Percentiles rank a stretch among this genome's conserved stretches.
phyloP scores from a whole-genome alignment of 75 land plant species.

The Adiantum capillusveneris region DNA sequence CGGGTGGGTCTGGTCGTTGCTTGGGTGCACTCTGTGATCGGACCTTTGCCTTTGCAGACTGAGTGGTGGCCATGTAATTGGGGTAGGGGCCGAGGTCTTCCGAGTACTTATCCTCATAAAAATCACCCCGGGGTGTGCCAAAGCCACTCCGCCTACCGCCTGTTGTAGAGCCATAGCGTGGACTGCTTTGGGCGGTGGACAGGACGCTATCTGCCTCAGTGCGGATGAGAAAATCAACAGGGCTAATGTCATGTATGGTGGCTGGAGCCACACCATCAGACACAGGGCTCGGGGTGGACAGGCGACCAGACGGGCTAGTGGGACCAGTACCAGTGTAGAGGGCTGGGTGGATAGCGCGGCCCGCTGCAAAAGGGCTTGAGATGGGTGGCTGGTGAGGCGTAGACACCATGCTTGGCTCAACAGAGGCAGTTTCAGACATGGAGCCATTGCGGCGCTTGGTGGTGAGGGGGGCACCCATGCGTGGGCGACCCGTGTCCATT shows the following conservation, averaged over 20 bases:
- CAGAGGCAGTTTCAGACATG: constrained; percentile 20
- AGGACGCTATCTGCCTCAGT: constrained; percentile 43
- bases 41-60: constrained; percentile 50
- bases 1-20: constrained; percentile 24
- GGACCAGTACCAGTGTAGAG: too few relatives aligned
- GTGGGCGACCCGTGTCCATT: constrained; percentile 51
- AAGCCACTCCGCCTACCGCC: constrained; percentile 19
- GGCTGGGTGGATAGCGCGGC: neutral
- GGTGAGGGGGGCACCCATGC: too few relatives aligned
- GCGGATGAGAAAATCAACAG: neutral
- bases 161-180: constrained; percentile 25
- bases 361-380: neutral
- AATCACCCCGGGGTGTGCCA: constrained; percentile 17
- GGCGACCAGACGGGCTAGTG: neutral
- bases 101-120: constrained; percentile 34
- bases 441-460: constrained; percentile 30
- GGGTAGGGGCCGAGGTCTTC: constrained; percentile 51
- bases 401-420: constrained; percentile 22
- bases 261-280: neutral
- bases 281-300: neutral
- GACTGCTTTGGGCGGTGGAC: constrained; percentile 61
- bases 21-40: constrained; percentile 87
- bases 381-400: constrained; percentile 17
- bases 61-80: constrained; percentile 92
- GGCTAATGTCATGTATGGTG: neutral